These are phyloP conservation scores for Waltiozyma solani DNA, from an alignment of 1,139 yeast genomes.

Conservation along the genomic window DNA sequence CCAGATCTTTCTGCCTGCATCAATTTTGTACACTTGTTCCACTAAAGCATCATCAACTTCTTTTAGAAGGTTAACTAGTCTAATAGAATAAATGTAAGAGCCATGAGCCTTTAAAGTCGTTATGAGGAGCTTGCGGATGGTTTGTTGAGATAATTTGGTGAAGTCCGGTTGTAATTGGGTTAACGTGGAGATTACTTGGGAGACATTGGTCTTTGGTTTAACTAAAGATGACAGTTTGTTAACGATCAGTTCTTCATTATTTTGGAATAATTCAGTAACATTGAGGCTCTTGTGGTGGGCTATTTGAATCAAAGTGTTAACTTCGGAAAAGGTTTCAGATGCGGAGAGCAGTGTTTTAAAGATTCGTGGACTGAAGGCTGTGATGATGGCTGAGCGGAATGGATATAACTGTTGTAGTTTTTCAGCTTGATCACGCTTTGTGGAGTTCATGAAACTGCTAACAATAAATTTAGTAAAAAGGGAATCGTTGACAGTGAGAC, in stretches of 20 bases:
- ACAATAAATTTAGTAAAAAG: neutral
- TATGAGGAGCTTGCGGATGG: neutral
- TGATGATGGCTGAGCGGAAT: neutral
- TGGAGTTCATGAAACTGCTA: neutral
- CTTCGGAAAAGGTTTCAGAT: neutral
- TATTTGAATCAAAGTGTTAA: neutral
- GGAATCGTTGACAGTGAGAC: neutral
- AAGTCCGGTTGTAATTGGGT: neutral
- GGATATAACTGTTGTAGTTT: neutral
- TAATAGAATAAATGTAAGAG: neutral
- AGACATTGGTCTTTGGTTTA: neutral
- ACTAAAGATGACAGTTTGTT: neutral
- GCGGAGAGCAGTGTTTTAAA: neutral
- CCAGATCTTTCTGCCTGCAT: neutral
- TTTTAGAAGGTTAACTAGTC: neutral
- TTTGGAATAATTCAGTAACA: neutral
- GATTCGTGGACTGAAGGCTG: neutral
- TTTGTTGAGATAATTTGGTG: neutral
- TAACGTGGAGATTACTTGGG: neutral
- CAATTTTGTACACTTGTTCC: neutral
- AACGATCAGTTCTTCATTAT: neutral
- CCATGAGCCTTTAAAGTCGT: neutral
- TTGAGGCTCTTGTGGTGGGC: neutral
- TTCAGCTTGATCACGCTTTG: neutral
- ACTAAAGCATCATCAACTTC: neutral